phyloP scores from a whole-genome alignment of 257 asterid genomes.

The Mitragyna speciosa region DNA sequence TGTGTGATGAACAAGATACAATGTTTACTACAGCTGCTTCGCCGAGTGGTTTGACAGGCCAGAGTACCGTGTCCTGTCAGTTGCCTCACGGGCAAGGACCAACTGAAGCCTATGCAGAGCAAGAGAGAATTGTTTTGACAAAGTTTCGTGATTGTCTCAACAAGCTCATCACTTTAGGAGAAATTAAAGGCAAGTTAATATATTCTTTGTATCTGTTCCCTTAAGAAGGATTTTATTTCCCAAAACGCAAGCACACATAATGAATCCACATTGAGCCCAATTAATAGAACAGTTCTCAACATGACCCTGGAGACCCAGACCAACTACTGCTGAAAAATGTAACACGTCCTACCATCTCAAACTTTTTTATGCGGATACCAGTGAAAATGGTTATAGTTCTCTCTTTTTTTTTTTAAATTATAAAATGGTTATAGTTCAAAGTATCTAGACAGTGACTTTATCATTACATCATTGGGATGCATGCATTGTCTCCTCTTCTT shows the following conservation, averaged over 20 bases:
- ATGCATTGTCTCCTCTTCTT: background rate
- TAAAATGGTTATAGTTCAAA: background rate
- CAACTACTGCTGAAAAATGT: background rate
- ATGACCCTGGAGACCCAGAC: background rate
- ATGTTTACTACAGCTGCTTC: conserved; percentile 60
- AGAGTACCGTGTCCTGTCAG: conserved; percentile 45
- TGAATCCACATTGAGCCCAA: background rate
- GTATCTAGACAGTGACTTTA: background rate
- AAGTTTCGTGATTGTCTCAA: conserved; percentile 92
- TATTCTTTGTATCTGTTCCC: conserved; percentile 14
- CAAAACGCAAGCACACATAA: background rate
- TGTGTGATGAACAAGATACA: conserved; percentile 90
- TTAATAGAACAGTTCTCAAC: background rate
- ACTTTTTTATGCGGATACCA: background rate
- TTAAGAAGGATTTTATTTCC: background rate
- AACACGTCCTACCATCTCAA: background rate
- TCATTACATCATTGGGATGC: background rate
- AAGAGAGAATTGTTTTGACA: conserved; percentile 83
- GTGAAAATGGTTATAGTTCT: background rate
- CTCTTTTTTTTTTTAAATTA: too few relatives aligned
- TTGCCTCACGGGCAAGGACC: conserved; percentile 51
- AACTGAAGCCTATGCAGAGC: conserved; percentile 67
- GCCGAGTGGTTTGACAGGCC: conserved; percentile 45
- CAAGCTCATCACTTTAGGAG: conserved; percentile 86
- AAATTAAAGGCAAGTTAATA: conserved; percentile 67